Percentiles rank a stretch among this genome's conserved stretches.
Conservation (phyloP, 2,329 filamentous ascomycete species). For the Sarocladiaceae sp. region DNA sequence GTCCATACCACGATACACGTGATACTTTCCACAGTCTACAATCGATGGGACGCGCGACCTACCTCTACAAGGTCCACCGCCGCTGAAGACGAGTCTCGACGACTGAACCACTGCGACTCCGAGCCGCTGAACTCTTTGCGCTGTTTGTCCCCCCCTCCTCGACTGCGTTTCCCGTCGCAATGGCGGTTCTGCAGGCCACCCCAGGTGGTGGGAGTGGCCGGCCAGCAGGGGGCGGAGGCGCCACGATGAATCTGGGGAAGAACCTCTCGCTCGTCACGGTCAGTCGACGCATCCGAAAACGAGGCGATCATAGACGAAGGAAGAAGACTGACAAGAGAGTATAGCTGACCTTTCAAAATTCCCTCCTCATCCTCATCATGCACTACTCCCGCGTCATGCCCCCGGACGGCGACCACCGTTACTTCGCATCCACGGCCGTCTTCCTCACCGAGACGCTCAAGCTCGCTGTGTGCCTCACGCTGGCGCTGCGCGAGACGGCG, state of each 20-base stretch:
- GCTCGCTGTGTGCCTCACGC: conserved; percentile 75
- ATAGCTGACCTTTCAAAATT: conserved; percentile 70
- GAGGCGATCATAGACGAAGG: conserved; percentile 19
- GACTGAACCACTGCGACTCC: too few relatives aligned
- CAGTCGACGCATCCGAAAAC: conserved; percentile 15
- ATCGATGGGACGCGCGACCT: too few relatives aligned
- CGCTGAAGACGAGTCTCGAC: too few relatives aligned
- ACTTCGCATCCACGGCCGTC: conserved; percentile 89
- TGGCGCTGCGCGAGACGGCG: conserved; percentile 84
- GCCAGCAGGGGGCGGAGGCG: background rate
- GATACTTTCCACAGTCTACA: too few relatives aligned
- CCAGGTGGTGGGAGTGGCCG: conserved; percentile 8
- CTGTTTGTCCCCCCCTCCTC: background rate
- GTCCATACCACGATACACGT: too few relatives aligned
- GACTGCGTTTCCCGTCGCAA: conserved; percentile 1
- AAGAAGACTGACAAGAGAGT: conserved; percentile 13
- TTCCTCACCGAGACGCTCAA: conserved; percentile 92
- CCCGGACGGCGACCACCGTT: conserved; percentile 73
- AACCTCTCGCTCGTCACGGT: conserved; percentile 10
- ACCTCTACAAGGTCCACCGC: too few relatives aligned
- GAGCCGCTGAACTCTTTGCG: background rate
- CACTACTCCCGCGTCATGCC: conserved; percentile 96
- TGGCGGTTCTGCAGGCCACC: conserved; percentile 9
- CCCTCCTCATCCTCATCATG: conserved; percentile 73
- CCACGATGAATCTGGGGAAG: conserved; percentile 7